A percentile compares a stretch with the other conserved stretches of the same genome.
Conservation (phyloP, 306 rosid genomes). For the Ochetophila trinervis region DNA sequence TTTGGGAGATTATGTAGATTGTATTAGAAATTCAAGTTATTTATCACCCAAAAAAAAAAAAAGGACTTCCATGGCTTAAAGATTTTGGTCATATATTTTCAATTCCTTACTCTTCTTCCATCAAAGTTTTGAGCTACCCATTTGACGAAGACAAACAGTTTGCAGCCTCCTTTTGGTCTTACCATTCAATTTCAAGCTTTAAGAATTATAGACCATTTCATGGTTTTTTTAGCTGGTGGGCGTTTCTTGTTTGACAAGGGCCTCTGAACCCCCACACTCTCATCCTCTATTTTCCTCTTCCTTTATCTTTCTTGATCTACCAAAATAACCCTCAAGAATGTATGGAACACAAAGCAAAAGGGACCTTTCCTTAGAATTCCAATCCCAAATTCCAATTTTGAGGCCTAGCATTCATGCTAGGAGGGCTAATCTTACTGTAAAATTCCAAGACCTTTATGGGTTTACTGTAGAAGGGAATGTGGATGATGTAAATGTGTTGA, state of each 20-base stretch:
- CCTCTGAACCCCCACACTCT: conserved; percentile 13
- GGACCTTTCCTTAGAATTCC: conserved; percentile 85
- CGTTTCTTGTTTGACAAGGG: conserved; percentile 39
- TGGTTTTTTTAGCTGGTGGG: conserved; percentile 38
- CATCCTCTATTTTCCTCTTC: conserved; percentile 13
- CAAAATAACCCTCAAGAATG: conserved; percentile 38
- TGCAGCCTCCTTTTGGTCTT: conserved; percentile 4
- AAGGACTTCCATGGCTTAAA: conserved; percentile 25
- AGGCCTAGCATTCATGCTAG: conserved; percentile 95
- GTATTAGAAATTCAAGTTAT: conserved; percentile 24
- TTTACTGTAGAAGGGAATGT: conserved; percentile 98
- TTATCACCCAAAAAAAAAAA: background rate
- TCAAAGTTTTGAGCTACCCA: conserved; percentile 30
- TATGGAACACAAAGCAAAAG: conserved; percentile 72
- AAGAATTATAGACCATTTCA: conserved; percentile 38
- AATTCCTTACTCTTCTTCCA: conserved; percentile 12
- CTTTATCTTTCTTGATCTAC: conserved; percentile 36
- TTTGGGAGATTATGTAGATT: conserved; percentile 18
- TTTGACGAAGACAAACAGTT: conserved; percentile 15
- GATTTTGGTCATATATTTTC: conserved; percentile 16
- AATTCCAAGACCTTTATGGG: conserved; percentile 95
- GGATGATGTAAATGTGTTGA: conserved; percentile 93
- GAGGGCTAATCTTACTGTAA: conserved; percentile 87
- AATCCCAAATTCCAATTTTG: conserved; percentile 67
- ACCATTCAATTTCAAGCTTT: conserved; percentile 33